Evolutionary conservation across 768 basidiomycete species (phyloP).

Genomic region (Lactarius deliciosus): DNA sequence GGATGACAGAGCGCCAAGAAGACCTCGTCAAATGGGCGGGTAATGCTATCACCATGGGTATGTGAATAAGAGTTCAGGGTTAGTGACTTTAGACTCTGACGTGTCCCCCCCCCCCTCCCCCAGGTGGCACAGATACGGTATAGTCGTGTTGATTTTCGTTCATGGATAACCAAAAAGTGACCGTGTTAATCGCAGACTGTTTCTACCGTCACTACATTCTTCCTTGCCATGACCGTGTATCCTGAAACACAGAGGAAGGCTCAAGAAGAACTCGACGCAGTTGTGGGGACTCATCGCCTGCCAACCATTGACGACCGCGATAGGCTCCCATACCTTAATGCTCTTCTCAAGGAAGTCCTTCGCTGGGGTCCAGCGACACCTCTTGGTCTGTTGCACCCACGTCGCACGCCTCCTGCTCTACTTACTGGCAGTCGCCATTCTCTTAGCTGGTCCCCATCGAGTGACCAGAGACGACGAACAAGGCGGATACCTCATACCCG

Average conservation of each 20-base stretch:
- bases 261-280: constrained; percentile 33
- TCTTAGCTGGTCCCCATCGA: constrained; percentile 14
- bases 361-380: constrained; percentile 17
- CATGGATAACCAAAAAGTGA: background rate
- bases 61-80: background rate
- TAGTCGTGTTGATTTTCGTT: background rate
- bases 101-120: background rate
- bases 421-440: background rate
- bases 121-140: constrained; percentile 20
- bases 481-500: constrained; percentile 28
- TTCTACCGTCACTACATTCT: constrained; percentile 20
- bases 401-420: background rate
- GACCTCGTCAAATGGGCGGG: constrained; percentile 27
- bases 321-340: constrained; percentile 35
- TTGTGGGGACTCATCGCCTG: constrained; percentile 32
- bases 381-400: constrained; percentile 1
- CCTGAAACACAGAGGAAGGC: constrained; percentile 30
- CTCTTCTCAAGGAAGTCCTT: constrained; percentile 32
- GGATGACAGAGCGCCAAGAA: constrained; percentile 18
- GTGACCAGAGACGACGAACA: constrained; percentile 21
- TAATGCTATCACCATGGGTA: constrained; percentile 21
- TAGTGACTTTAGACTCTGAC: background rate
- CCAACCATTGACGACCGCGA: constrained; percentile 34
- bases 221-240: constrained; percentile 26
- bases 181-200: constrained; percentile 1